phyloP scores from a whole-genome alignment of 2,329 filamentous ascomycete species.

The Penicillium brasilianum region DNA sequence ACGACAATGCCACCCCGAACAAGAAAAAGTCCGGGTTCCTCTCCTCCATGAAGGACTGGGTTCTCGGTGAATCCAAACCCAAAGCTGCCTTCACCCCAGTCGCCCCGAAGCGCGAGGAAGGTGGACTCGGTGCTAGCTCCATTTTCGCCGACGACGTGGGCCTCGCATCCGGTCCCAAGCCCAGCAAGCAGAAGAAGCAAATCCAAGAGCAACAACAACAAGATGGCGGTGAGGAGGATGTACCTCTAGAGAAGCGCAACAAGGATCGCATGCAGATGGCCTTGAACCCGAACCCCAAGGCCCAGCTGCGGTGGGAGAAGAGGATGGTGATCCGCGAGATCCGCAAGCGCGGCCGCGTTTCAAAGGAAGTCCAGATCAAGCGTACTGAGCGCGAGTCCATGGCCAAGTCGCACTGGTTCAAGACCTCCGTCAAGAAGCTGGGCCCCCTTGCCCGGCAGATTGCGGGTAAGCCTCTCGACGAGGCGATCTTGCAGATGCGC shows the following conservation, averaged over 20 bases:
- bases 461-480: slow-evolving; percentile 87
- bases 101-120: slow-evolving; percentile 42
- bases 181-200: slow-evolving; percentile 28
- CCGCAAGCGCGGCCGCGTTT: slow-evolving; percentile 68
- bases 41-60: slow-evolving; percentile 43
- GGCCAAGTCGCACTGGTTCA: slow-evolving; percentile 71
- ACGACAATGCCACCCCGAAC: slow-evolving; percentile 33
- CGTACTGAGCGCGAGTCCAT: slow-evolving; percentile 65
- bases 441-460: slow-evolving; percentile 86
- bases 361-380: slow-evolving; percentile 69
- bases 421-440: slow-evolving; percentile 91
- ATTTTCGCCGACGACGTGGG: slow-evolving; percentile 49
- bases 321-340: slow-evolving; percentile 82
- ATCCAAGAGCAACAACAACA: slow-evolving; percentile 21
- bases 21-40: slow-evolving; percentile 31
- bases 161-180: slow-evolving; percentile 34
- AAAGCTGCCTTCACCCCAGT: slow-evolving; percentile 35
- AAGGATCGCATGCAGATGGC: slow-evolving; percentile 63
- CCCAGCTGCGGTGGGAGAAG: slow-evolving; percentile 76
- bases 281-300: slow-evolving; percentile 75
- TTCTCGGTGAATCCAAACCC: slow-evolving; percentile 39
- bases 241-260: slow-evolving; percentile 48
- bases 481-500: slow-evolving; percentile 92
- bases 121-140: slow-evolving; percentile 44
- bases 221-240: slow-evolving; percentile 14